Evolutionary conservation across 352 stramenopile species (phyloP).

Genomic region (Hyaloperonospora brassicae): DNA sequence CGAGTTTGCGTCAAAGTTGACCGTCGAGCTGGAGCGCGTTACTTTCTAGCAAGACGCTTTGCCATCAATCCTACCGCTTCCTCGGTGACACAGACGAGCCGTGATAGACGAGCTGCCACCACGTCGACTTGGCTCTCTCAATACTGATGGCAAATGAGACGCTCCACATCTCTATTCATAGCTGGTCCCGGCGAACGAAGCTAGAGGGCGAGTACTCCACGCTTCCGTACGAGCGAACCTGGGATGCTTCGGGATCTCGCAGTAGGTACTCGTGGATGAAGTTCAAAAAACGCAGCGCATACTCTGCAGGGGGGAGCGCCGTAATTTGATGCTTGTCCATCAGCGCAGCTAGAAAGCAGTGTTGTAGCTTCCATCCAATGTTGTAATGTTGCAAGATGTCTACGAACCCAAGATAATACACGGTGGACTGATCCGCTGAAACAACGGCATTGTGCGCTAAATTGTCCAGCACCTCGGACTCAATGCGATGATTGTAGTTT

Average conservation of each 20-base stretch:
- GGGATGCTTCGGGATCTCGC: conserved; percentile 44
- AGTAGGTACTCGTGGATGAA: conserved; percentile 83
- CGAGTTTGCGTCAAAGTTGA: conserved; percentile 39
- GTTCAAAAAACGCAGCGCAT: conserved; percentile 76
- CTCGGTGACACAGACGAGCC: too few species aligned
- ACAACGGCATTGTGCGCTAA: conserved; percentile 73
- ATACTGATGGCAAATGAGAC: conserved; percentile 5
- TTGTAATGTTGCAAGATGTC: conserved; percentile 85
- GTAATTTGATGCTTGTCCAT: conserved; percentile 75
- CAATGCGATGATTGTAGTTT: conserved; percentile 41
- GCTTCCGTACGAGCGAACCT: conserved; percentile 64
- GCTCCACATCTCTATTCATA: conserved; percentile 15
- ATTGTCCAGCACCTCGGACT: conserved; percentile 38
- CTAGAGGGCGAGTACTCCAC: conserved; percentile 37
- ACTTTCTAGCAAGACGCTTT: conserved; percentile 12
- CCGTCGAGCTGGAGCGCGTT: conserved; percentile 45
- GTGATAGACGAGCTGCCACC: too few species aligned
- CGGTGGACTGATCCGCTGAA: conserved; percentile 52
- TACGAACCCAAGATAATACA: conserved; percentile 83
- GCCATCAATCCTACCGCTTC: too few species aligned
- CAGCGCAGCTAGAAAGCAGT: conserved; percentile 60
- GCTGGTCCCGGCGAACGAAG: conserved; percentile 11
- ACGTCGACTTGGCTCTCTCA: conserved; percentile 1
- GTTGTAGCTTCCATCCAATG: conserved; percentile 77
- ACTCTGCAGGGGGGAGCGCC: conserved; percentile 71